Base-by-base conservation (phyloP, 1,284 basidiomycete genomes). In the Boletus sp. region DNA sequence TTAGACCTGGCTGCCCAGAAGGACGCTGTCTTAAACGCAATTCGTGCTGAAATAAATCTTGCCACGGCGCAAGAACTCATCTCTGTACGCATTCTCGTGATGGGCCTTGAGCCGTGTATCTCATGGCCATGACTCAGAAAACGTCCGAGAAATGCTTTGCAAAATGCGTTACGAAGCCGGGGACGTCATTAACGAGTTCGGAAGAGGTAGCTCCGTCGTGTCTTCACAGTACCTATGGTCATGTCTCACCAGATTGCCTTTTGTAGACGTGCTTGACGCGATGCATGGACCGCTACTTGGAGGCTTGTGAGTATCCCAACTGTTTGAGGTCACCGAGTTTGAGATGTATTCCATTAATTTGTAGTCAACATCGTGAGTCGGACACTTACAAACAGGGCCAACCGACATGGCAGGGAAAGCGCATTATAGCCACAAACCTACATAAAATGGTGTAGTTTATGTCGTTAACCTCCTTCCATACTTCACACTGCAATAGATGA, bases 21-120 rank as follows among this genome's bases (percentile, higher is more conserved):
- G 61, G 81, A 88, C 57, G 77, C 80, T 29, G 67, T 92, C 44
- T 86, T 88, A 81, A 73, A 75, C 44, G 74, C 77, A 41, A 77
- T 92, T 47, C 77, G 79, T 35, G 76, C 76, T 43, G 87, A 92
- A 68, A 72, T 91, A 50, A 85, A 81, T 3, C 69, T 89, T 16
- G 76, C 78, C 2, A 88, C 87, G 55, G 88, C 84, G 0, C 89
- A 92, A 62, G 86, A 90, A 57, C 79, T 92, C 47, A 84, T 92
- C 67, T 86, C 82, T 53, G 88, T 89, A 46, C 16, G 51, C 32
- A 16, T 44, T 5, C 17, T n/a, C 39, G 6, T 9, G 30, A n/a
- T 20, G 14, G n/a, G n/a, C 4, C 14, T 30, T 2, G 3, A 16
- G 16, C 22, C n/a, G 34, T 46, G 29, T 38, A 23, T 43, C 46